These are phyloP conservation scores for Trametes versicolor DNA, from an alignment of 1,284 basidiomycete species.

Conservation along the genomic window DNA sequence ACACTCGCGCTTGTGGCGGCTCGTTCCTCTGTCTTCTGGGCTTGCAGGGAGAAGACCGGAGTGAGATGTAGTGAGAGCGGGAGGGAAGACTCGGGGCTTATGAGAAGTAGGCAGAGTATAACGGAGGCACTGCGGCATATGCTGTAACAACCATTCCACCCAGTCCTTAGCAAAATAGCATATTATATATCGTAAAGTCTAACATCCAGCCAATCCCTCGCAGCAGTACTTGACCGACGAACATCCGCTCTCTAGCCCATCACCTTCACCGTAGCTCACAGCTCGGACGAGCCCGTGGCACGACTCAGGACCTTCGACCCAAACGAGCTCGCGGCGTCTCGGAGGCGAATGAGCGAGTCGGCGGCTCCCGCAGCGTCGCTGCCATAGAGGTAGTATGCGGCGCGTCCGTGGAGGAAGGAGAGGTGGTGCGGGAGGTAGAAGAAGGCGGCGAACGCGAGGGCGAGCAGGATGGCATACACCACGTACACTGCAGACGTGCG, in stretches of 20 bases:
- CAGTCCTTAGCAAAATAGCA: too few relatives aligned
- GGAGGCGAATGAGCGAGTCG: conserved; percentile 28
- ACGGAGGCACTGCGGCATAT: background rate
- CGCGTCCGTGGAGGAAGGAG: conserved; percentile 43
- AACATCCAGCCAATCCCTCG: background rate
- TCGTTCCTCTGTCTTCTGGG: background rate
- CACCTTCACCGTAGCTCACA: conserved; percentile 1
- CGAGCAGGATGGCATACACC: conserved; percentile 41
- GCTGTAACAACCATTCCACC: conserved; percentile 5
- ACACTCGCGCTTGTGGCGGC: conserved; percentile 26
- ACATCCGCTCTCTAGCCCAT: background rate
- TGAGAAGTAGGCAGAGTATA: background rate
- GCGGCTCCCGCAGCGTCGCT: conserved; percentile 31
- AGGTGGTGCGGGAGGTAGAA: conserved; percentile 52
- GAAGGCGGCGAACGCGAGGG: conserved; percentile 45
- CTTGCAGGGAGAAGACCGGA: too few relatives aligned
- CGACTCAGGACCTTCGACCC: conserved; percentile 17
- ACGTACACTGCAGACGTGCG: conserved; percentile 41
- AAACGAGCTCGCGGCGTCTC: conserved; percentile 20
- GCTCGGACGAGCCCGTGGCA: conserved; percentile 2
- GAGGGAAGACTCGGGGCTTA: too few relatives aligned
- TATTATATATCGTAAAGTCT: too few relatives aligned
- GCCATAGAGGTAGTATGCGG: conserved; percentile 51
- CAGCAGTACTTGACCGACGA: background rate
- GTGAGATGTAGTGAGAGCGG: background rate